Base-by-base conservation (phyloP, 768 basidiomycete species). In the Chalciporus chontae region DNA sequence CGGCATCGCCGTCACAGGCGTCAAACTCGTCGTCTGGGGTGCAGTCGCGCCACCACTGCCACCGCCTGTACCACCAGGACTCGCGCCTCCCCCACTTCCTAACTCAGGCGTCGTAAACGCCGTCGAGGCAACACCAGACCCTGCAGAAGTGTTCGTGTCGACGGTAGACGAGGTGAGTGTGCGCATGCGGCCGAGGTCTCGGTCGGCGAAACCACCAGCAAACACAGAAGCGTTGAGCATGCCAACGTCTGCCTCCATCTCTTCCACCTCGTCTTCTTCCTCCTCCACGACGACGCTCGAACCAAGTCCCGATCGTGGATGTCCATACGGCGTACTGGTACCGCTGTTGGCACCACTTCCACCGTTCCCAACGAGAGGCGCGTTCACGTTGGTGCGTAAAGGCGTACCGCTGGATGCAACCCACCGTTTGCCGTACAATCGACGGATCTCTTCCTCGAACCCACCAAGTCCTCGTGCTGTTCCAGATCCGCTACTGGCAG, bases 401-500 rank as follows among this genome's bases (percentile, higher is more conserved):
- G 80, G 75, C 14, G 68, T 69, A 3, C 80, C 80, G n/a, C 81
- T 79, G 2, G 76, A 82, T 14, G 80, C 76, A 3, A 81, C 75
- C 89, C 90, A 91, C 45, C 87, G 74, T 66, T 87, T 89, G 40
- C 78, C 78, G 32, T 88, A 71, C 43, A 92, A 59, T 58, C 87
- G 69, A 50, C 79, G 74, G 47, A 90, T 78, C 68, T 92, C 90
- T 49, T 92, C 90, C 62, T 92, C 90, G 55, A 86, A 92, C 21
- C 78, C 81, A 19, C 77, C 79, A 19, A 81, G 71, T 4, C 72
- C 75, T 24, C 69, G 57, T 2, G 51, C 59, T 23, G 66, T 43
- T 31, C 74, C 70, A 3, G 71, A 61, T 8, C 58, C 61, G 21
- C 63, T 60, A 15, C 52, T 43, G 24, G 52, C 45, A 9, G 67